These are phyloP conservation scores for Ogataea trehaloabstinens DNA, from an alignment of 805 yeast species.

Conservation along the genomic window DNA sequence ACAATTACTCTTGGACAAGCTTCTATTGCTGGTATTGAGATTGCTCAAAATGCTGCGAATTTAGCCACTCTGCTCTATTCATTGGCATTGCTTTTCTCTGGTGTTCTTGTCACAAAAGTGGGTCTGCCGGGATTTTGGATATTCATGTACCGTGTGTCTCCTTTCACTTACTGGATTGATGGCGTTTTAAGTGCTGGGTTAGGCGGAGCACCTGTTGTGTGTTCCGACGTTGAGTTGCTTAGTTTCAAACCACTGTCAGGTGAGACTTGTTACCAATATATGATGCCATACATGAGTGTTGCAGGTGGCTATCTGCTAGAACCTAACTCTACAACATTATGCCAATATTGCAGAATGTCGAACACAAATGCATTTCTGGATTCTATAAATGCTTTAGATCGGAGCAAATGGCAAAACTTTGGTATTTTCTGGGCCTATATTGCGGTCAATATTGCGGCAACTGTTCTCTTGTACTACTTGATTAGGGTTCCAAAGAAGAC, in stretches of 20 bases:
- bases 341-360: conserved; percentile 57
- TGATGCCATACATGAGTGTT: conserved; percentile 33
- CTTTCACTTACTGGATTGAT: conserved; percentile 59
- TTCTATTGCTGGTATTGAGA: conserved; percentile 52
- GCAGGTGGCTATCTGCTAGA: conserved; percentile 48
- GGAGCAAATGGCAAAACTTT: conserved; percentile 56
- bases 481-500: conserved; percentile 63
- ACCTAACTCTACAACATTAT: conserved; percentile 42
- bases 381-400: conserved; percentile 37
- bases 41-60: conserved; percentile 61
- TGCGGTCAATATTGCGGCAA: conserved; percentile 34
- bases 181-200: conserved; percentile 53
- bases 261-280: conserved; percentile 53
- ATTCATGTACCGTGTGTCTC: conserved; percentile 68
- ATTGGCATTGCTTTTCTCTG: conserved; percentile 64
- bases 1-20: conserved; percentile 55
- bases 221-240: conserved; percentile 47
- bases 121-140: conserved; percentile 56
- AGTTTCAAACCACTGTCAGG: conserved; percentile 48
- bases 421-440: conserved; percentile 50
- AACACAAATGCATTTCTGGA: conserved; percentile 46
- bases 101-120: conserved; percentile 53
- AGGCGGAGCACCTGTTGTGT: conserved; percentile 44
- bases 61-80: conserved; percentile 54
- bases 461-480: conserved; percentile 41